phyloP scores from a whole-genome alignment of 345 rosid species.

The Salix purpurea region DNA sequence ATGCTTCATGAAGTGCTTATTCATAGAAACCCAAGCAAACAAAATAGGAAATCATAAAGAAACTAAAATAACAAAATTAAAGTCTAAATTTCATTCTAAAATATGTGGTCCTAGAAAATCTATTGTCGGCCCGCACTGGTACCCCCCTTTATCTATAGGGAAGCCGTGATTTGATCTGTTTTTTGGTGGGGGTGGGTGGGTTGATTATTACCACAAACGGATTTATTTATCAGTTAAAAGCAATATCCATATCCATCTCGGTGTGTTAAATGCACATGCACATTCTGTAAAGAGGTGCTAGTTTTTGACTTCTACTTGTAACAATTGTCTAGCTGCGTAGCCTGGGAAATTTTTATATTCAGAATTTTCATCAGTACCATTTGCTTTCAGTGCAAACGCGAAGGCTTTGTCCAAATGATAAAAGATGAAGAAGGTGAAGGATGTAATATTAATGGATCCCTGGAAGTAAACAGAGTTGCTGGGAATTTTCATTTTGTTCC shows the following conservation, averaged over 20 bases:
- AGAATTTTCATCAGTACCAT: background rate
- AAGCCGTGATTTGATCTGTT: too few relatives aligned
- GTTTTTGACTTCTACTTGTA: background rate
- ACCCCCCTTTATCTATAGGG: too few relatives aligned
- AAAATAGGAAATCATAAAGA: too few relatives aligned
- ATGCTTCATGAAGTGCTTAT: background rate
- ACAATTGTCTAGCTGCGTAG: background rate
- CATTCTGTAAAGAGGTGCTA: background rate
- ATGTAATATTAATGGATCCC: constrained; percentile 82
- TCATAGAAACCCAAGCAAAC: too few relatives aligned
- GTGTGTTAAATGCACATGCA: background rate
- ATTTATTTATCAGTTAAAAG: background rate
- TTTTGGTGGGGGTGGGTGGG: too few relatives aligned
- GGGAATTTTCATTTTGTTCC: constrained; percentile 98
- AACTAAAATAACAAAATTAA: too few relatives aligned
- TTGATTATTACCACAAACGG: too few relatives aligned
- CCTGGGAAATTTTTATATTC: background rate
- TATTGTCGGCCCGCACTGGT: too few relatives aligned
- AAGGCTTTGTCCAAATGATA: constrained; percentile 80
- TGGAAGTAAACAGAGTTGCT: constrained; percentile 93
- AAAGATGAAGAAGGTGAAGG: constrained; percentile 99
- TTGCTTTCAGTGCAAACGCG: constrained; percentile 81
- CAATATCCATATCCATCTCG: background rate
- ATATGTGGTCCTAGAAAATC: too few relatives aligned
- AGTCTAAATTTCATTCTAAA: too few relatives aligned